Base-by-base conservation (phyloP, 352 stramenopile species). In the Globisporangium carolinianum region DNA sequence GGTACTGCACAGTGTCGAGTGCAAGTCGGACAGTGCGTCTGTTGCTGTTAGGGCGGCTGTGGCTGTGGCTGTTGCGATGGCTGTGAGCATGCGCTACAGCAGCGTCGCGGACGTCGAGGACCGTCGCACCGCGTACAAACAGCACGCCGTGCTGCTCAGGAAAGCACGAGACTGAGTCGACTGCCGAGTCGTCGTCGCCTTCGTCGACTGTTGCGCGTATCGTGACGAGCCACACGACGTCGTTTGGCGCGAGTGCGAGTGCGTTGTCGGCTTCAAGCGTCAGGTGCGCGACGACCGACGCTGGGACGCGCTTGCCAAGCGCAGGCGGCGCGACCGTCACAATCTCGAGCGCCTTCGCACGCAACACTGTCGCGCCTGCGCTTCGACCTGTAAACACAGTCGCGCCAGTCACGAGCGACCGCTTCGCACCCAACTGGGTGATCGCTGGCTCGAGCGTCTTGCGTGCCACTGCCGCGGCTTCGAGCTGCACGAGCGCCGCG, bases 1-100 rank as follows among this genome's bases (percentile, higher is more conserved):
- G 90, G 77, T 98, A 99, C 66, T 99, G 96, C 18, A 72, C 68
- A 4, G 93, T 83, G 65, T 99, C 95, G 36, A 99, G 66, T 24
- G 69, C 68, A 6, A 99, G 71, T 14, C 75, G 85, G 8, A 99
- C 73, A 38, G 84, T 86, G n/a, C 97, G 80, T 47, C 87, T 88
- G 77, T 75, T 82, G 5, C 63, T n/a, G 6, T 32, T 68, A 10
- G 6, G 35, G 3, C 63, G 55, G 18, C 72, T 72, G 39, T 82
- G 69, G 14, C 75, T 61, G 15, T 78, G 65, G 24, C 24, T 32
- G 24, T 32, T 3, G 24, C 24, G 24, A 2, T 32, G 24, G 24
- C 24, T 32, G 24, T 32, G 24, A 32, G 24, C 24, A 32, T 32
- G 24, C 24, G 24, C 24, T 32, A 32, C 24, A 32, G 24, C 24